Conservation (phyloP, 2,329 filamentous ascomycete genomes). For the Xylaria sp. region DNA sequence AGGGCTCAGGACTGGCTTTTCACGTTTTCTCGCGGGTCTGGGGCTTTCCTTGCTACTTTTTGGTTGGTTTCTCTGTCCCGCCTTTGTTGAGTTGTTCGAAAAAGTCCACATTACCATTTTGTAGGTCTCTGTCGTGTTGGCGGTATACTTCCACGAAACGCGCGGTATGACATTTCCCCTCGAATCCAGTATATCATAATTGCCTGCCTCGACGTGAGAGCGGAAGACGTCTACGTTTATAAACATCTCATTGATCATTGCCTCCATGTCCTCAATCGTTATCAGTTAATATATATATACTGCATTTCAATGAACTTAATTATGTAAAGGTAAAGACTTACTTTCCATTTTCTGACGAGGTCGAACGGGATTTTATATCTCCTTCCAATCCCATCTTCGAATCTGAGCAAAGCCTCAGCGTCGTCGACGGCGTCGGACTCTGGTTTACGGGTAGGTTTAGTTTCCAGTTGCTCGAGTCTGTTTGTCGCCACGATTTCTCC, state of each 20-base stretch:
- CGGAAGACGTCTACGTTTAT: not conserved
- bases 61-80: no score
- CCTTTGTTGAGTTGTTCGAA: no score
- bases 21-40: no score
- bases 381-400: not conserved
- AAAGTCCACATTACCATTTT: no score
- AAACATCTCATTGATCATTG: not conserved
- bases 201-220: not conserved
- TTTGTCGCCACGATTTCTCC: not conserved
- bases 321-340: not conserved
- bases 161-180: not conserved
- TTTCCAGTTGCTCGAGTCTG: not conserved
- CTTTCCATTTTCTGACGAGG: not conserved
- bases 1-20: no score
- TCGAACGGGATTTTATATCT: not conserved
- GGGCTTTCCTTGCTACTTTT: no score
- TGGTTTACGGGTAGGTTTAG: not conserved
- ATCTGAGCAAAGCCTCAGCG: not conserved
- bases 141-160: not conserved
- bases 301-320: not conserved
- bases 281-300: not conserved
- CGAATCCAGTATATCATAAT: not conserved
- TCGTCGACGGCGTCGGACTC: not conserved
- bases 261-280: not conserved
- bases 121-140: not conserved